Conservation (phyloP, 176 grass and related monocot species). For the Aegilops sharonensis region DNA sequence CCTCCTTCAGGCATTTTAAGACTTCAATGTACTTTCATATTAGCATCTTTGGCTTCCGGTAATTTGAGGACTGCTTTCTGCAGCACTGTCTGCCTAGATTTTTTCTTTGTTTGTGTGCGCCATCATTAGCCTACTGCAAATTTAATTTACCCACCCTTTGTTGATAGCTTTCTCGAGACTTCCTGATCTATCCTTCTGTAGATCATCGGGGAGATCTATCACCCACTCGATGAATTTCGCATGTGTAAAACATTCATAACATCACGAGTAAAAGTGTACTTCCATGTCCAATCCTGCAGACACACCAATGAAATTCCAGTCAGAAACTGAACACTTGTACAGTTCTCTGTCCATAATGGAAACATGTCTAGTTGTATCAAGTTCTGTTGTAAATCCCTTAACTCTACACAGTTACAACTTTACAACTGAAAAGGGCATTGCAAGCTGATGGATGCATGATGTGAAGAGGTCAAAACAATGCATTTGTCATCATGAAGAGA, state of each 20-base stretch:
- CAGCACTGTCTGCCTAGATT: not conserved
- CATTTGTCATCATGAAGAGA: not conserved
- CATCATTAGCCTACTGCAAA: not conserved
- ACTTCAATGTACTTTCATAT: not conserved
- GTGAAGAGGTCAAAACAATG: not conserved
- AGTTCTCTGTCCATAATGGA: not conserved
- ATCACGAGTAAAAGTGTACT: not conserved
- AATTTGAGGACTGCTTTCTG: not conserved
- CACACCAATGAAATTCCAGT: not conserved
- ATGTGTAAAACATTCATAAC: not conserved
- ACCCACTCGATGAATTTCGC: not conserved
- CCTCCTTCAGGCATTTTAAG: not conserved
- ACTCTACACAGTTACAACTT: not conserved
- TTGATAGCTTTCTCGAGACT: not conserved
- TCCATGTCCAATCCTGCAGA: not conserved
- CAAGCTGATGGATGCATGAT: not conserved
- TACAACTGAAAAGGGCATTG: not conserved
- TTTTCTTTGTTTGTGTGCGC: not conserved
- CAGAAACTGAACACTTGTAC: not conserved
- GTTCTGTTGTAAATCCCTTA: not conserved
- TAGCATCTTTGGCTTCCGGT: not conserved
- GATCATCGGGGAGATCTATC: not conserved
- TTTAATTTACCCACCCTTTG: not conserved
- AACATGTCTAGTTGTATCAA: not conserved
- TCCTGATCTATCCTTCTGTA: not conserved